These are phyloP conservation scores for Cinchona pubescens DNA, from an alignment of 257 asterid genomes.

Conservation along the genomic window DNA sequence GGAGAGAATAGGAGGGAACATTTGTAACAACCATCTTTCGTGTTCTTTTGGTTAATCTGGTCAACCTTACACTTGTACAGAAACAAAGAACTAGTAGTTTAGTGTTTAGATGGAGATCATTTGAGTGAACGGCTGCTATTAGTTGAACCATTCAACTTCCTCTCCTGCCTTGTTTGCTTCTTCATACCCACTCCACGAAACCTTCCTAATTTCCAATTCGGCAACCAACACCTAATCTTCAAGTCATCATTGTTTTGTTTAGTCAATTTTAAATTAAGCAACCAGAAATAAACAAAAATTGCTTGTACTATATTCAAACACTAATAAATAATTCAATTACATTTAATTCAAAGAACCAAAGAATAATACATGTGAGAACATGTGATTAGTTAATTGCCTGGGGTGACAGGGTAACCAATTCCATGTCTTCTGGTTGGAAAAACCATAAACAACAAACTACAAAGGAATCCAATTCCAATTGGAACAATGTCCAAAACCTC, in stretches of 20 bases:
- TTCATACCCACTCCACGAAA: not conserved
- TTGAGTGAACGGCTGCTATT: not conserved
- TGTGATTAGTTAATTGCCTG: conserved; percentile 6
- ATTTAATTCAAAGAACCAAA: not conserved
- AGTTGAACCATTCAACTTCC: not conserved
- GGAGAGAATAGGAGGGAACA: no score
- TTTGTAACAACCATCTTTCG: no score
- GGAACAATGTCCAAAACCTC: conserved; percentile 54
- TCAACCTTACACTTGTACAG: no score
- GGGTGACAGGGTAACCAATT: conserved; percentile 63
- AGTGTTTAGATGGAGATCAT: not conserved
- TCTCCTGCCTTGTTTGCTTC: not conserved
- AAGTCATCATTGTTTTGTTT: not conserved
- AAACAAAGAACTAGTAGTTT: not conserved
- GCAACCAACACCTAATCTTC: not conserved
- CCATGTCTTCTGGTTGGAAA: conserved; percentile 71
- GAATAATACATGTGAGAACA: not conserved
- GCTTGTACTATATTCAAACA: not conserved
- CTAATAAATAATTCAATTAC: not conserved
- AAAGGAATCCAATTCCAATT: conserved; percentile 51
- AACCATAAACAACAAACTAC: conserved; percentile 51
- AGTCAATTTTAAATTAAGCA: no score
- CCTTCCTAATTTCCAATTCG: not conserved
- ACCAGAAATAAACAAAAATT: not conserved
- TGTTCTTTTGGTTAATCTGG: no score